Evolutionary conservation across 768 basidiomycete genomes (phyloP).

Genomic region (Omphalotus guepiniiformis): DNA sequence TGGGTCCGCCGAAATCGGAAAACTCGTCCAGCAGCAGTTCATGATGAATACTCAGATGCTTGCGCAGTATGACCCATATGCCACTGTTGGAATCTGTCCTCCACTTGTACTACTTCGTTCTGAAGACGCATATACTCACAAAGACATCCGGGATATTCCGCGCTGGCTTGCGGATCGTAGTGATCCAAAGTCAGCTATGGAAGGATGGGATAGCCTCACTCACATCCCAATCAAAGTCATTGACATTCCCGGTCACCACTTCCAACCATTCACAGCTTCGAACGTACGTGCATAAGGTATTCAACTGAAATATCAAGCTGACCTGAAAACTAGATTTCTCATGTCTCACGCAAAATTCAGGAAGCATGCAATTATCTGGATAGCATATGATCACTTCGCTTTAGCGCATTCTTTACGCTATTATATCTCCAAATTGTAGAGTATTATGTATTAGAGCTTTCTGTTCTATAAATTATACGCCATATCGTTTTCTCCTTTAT

Average conservation of each 20-base stretch:
- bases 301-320: background rate
- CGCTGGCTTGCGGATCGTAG: constrained; percentile 9
- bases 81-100: constrained; percentile 19
- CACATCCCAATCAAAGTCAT: background rate
- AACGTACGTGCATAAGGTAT: constrained; percentile 38
- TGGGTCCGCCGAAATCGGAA: constrained; percentile 25
- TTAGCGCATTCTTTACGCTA: too few species aligned
- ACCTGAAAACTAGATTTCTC: constrained; percentile 19
- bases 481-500: too few species aligned
- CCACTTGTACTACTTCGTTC: constrained; percentile 53
- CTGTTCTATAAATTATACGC: too few species aligned
- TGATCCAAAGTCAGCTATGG: background rate
- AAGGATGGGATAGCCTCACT: constrained; percentile 1
- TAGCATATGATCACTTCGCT: constrained; percentile 8
- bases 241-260: constrained; percentile 7
- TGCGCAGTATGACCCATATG: constrained; percentile 36
- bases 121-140: constrained; percentile 30
- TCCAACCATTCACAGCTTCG: constrained; percentile 7
- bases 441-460: too few species aligned
- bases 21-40: constrained; percentile 46
- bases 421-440: too few species aligned
- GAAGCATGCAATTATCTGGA: constrained; percentile 26
- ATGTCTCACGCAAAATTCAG: constrained; percentile 26
- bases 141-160: constrained; percentile 33
- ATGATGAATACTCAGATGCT: constrained; percentile 44